Base-by-base conservation (phyloP, 352 stramenopile genomes). In the Hyaloperonospora brassicae region DNA sequence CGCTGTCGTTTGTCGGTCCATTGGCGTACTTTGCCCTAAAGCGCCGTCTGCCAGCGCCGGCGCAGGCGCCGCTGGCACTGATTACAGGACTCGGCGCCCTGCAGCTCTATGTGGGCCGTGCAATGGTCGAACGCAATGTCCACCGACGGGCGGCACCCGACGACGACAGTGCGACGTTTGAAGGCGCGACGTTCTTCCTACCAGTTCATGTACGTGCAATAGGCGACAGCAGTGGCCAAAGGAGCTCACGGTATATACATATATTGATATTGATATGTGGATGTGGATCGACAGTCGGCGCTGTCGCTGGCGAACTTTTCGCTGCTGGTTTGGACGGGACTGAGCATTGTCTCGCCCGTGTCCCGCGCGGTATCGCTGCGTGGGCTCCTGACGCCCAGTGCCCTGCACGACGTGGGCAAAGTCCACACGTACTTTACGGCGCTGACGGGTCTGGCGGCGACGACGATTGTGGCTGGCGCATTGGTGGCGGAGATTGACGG, bases 401-500 rank as follows among this genome's bases (percentile, higher is more conserved):
- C 65, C 5, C 52, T 89, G 7, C 73, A 76, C 47, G 76, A 89
- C 23, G 71, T 87, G 44, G 72, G 72, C 0, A 57, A 72, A 36
- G 24, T 89, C 27, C 73, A 74, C 25, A 71, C 76, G 34, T 76
- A 82, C 36, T 67, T 86, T 22, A 42, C 83, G 49, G 62, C 50
- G 4, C 44, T 67, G 39, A 86, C 79, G 0, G 62, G 55, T 0
- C 36, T 88, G 13, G 72, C 72, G 3, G 52, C 71, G 2, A 57
- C 61, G 5, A 78, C 78, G 1, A 63, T 70, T 0, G 52, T 73
- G 8, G 73, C 69, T 1, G 75, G 78, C 0, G 74, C 75, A 1
- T 43, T 80, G 0, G 95, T 98, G 2, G 95, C 95, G 1, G 93
- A 96, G 36, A 98, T 98, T 62, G 95, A 98, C 67, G 95, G 91